Base-by-base conservation (phyloP, 768 basidiomycete genomes). In the Suillus subluteus region DNA sequence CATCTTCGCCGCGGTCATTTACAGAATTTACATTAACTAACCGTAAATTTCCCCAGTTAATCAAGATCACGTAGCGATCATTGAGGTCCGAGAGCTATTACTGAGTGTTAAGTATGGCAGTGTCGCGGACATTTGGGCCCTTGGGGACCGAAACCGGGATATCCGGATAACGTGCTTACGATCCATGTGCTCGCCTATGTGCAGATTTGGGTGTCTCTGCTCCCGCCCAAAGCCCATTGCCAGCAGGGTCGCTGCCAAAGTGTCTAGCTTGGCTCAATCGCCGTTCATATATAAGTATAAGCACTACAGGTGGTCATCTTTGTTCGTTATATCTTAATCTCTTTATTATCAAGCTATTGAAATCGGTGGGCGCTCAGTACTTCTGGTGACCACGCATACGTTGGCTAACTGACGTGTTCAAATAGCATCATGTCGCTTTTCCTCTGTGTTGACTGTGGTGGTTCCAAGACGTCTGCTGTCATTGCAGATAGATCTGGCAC, bases 401-500 rank as follows among this genome's bases (percentile, higher is more conserved):
- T 37, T 37, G 8, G 9, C 37, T 37, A 2, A 37, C 38, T 59
- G 23, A 59, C 38, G 38, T 59, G 23, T 59, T 40, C 8, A 15
- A 59, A 61, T 3, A 41, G 23, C 23, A 11, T 59, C 26, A 87
- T 88, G 86, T 79, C 88, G 13, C 79, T 92, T 71, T 91, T 86
- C 73, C 88, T 95, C 69, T 94, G 90, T 73, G 89, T 92, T 68
- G 94, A 95, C 78, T 95, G 94, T 68, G 95, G 95, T 38, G 95
- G 93, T 26, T 92, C 92, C 54, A 97, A 96, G 80, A 95, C 95
- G 12, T 86, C 90, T 35, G 91, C 86, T 7, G 91, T 86, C 66
- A 86, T 96, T 75, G 82, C 83, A 67, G 82, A 89, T 73, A 70
- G 74, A 23, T 69, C 81, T 3, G 91, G 93, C 68, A 77, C 79